phyloP scores from a whole-genome alignment of 2,329 filamentous ascomycete genomes.

The Immersiporthe knoxdaviesiana region DNA sequence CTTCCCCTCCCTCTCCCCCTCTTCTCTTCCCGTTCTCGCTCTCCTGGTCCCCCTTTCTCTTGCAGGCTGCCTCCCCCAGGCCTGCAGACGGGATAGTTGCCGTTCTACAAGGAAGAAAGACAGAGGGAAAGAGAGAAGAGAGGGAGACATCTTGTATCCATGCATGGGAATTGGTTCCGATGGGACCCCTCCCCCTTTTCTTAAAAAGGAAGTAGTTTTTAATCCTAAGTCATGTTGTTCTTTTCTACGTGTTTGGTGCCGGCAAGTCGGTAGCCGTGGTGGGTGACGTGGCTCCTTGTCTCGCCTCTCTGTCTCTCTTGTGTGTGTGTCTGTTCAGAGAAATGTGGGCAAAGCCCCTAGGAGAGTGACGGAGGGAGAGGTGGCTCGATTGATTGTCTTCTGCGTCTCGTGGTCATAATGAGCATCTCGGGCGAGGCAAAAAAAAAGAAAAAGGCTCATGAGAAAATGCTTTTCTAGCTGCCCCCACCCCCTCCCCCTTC shows the following conservation, averaged over 20 bases:
- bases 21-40: too few species aligned
- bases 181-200: not conserved
- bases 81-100: not conserved
- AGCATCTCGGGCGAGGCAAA: not conserved
- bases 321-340: not conserved
- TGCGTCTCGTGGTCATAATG: not conserved
- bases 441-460: too few species aligned
- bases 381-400: not conserved
- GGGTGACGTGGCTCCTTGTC: not conserved
- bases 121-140: too few species aligned
- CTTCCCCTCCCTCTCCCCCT: too few species aligned
- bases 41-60: too few species aligned
- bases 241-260: not conserved
- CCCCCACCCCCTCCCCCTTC: too few species aligned
- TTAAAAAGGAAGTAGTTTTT: too few species aligned
- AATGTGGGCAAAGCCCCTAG: too few species aligned
- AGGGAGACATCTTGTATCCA: not conserved
- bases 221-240: too few species aligned
- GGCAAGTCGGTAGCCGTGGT: not conserved
- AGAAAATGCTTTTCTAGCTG: not conserved
- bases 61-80: not conserved
- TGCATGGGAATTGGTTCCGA: not conserved
- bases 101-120: not conserved
- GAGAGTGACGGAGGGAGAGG: not conserved
- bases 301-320: not conserved